Conservation (phyloP, 2,329 filamentous ascomycete genomes). For the Claviceps pazoutovae region DNA sequence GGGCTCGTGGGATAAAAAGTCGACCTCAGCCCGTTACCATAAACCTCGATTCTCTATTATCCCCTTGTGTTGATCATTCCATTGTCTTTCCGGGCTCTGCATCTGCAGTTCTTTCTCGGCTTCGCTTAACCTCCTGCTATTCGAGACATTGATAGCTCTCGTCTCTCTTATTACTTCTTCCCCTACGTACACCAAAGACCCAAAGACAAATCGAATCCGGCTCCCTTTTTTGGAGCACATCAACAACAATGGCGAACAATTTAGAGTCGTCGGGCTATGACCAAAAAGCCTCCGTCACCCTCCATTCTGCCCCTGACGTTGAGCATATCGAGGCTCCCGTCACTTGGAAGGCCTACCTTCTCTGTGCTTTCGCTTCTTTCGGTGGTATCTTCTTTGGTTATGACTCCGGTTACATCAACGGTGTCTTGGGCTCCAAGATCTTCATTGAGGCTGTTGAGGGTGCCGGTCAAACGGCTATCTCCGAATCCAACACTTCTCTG, state of each 20-base stretch:
- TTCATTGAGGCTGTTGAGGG: slow-evolving; percentile 41
- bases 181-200: background rate
- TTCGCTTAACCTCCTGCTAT: background rate
- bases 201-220: background rate
- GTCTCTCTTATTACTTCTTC: background rate
- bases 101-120: background rate
- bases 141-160: background rate
- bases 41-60: background rate
- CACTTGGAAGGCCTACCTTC: slow-evolving; percentile 53
- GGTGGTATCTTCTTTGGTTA: slow-evolving; percentile 69
- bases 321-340: slow-evolving; percentile 52
- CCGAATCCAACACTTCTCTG: slow-evolving; percentile 33
- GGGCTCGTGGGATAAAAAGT: slow-evolving; percentile 6
- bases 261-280: slow-evolving; percentile 10
- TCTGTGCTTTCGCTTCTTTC: slow-evolving; percentile 58
- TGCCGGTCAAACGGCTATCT: slow-evolving; percentile 18
- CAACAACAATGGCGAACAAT: slow-evolving; percentile 1
- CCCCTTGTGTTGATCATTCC: slow-evolving; percentile 1
- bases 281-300: slow-evolving; percentile 16
- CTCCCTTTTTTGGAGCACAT: background rate
- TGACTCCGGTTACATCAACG: slow-evolving; percentile 64
- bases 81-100: slow-evolving; percentile 2
- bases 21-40: slow-evolving; percentile 1
- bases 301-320: slow-evolving; percentile 36
- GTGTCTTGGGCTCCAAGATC: slow-evolving; percentile 38